A percentile compares a stretch with the other conserved stretches of the same genome.
Conservation (phyloP, 2,329 filamentous ascomycete species). For the Didymella pinodella region DNA sequence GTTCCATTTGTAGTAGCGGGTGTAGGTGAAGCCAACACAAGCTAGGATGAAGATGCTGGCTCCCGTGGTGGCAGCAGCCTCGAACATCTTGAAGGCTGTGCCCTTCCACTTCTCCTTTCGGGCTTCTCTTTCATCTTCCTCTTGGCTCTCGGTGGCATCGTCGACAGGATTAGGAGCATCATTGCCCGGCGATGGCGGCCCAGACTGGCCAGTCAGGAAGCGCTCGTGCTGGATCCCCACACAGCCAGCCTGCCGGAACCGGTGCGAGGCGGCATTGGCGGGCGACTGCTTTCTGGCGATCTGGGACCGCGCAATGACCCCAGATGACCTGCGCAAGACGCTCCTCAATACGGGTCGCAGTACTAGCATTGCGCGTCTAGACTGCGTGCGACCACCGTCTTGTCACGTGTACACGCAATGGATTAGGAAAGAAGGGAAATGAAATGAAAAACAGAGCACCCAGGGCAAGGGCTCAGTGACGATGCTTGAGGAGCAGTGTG, state of each 20-base stretch:
- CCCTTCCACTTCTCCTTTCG: conserved; percentile 44
- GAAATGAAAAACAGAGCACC: conserved; percentile 27
- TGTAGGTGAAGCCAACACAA: conserved; percentile 57
- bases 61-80: conserved; percentile 59
- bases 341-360: conserved; percentile 31
- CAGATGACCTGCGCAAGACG: neutral
- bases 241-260: conserved; percentile 39
- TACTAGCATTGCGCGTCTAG: conserved; percentile 41
- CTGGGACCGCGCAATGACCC: conserved; percentile 11
- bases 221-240: conserved; percentile 26
- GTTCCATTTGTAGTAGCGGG: conserved; percentile 78
- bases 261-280: conserved; percentile 16
- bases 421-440: conserved; percentile 24
- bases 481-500: conserved; percentile 15
- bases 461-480: conserved; percentile 18
- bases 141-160: conserved; percentile 42
- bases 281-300: conserved; percentile 8
- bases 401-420: conserved; percentile 11
- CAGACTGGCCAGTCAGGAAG: conserved; percentile 46
- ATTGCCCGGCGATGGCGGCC: conserved; percentile 48
- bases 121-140: conserved; percentile 32
- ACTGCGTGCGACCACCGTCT: too few relatives aligned
- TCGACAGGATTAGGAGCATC: conserved; percentile 50
- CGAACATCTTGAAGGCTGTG: conserved; percentile 61
- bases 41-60: conserved; percentile 60